Evolutionary conservation across 2,329 filamentous ascomycete genomes (phyloP), one percentile per base, ranked within the genome.

Genomic region (Neocatenulostroma microsporum): DNA sequence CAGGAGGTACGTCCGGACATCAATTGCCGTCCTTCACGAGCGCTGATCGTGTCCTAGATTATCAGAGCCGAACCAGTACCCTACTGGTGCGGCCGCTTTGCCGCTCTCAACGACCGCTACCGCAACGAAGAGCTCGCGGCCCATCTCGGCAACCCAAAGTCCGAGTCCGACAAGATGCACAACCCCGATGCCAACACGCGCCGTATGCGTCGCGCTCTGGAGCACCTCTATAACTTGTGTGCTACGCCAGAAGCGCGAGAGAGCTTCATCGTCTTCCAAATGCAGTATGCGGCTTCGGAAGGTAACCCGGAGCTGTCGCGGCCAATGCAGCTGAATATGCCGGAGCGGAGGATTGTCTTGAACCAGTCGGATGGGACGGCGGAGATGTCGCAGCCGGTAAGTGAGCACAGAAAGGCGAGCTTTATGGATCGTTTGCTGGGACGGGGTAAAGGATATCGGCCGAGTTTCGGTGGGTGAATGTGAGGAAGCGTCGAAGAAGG

Each of bases 51-150:
- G 29, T 20, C 31, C 34, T 26, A 49, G 32, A 36, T 56, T 30
- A 30, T 26, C 32, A 43, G 21, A 12, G 41, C 50, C 8, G 50
- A 62, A 47, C 58, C 66, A 5, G 65, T 68, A 2, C 56, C 63
- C 3, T 81, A 78, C 55, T 82, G 78, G 78, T 63, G 68, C 9
- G 78, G 78, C 13, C 73, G 78, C 25, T 79, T 80, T 51, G 60
- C 68, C 34, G 60, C 73, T 2, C 56, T 80, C 1, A 64, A 72
- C 34, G 76, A 81, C 56, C 67, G 64, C n/a, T 67, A 70, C 44
- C 64, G 62, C 36, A 66, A 60, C 40, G 68, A 72, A 45, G 53
- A 69, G 15, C 39, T 53, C 4, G 42, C 51, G 3, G 64, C 72
- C n/a, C 52, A 56, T 35, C 31, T 38, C 15, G 30, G 34, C 5